Evolutionary conservation across 257 asterid genomes (phyloP).

Genomic region (Anisodus acutangulus): DNA sequence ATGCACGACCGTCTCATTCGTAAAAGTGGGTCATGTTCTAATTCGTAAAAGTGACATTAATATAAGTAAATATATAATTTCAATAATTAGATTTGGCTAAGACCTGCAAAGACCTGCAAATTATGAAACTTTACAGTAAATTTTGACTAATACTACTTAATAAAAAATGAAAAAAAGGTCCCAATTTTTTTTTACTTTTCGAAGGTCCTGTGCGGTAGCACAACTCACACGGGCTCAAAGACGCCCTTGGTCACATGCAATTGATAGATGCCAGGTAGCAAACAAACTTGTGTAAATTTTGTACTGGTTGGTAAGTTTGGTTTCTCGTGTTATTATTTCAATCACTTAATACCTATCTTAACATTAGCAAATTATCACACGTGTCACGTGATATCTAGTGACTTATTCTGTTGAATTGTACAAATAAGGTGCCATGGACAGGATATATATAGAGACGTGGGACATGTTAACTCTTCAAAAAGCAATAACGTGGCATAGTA

Average conservation of each 20-base stretch:
- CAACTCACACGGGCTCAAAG: too few relatives aligned
- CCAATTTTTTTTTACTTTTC: too few relatives aligned
- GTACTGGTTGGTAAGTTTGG: background rate
- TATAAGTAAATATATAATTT: too few relatives aligned
- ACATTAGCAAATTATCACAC: background rate
- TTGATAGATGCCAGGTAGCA: background rate
- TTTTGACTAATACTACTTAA: too few relatives aligned
- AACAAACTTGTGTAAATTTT: background rate
- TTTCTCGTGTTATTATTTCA: background rate
- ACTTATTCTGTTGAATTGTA: background rate
- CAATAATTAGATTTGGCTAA: too few relatives aligned
- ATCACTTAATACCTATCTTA: background rate
- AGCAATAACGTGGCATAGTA: background rate
- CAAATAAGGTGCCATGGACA: background rate
- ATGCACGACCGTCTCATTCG: too few relatives aligned
- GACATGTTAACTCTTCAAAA: background rate
- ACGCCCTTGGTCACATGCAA: slow-evolving; percentile 6
- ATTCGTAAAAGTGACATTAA: too few relatives aligned
- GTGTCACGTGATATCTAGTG: background rate
- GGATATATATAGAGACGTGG: background rate
- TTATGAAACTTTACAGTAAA: too few relatives aligned
- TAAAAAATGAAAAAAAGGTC: too few relatives aligned
- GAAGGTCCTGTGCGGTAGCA: too few relatives aligned
- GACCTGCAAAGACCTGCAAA: too few relatives aligned
- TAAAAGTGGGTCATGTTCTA: too few relatives aligned